These are phyloP conservation scores for Penicillium salamii DNA, from an alignment of 495 filamentous ascomycete species.

Conservation along the genomic window DNA sequence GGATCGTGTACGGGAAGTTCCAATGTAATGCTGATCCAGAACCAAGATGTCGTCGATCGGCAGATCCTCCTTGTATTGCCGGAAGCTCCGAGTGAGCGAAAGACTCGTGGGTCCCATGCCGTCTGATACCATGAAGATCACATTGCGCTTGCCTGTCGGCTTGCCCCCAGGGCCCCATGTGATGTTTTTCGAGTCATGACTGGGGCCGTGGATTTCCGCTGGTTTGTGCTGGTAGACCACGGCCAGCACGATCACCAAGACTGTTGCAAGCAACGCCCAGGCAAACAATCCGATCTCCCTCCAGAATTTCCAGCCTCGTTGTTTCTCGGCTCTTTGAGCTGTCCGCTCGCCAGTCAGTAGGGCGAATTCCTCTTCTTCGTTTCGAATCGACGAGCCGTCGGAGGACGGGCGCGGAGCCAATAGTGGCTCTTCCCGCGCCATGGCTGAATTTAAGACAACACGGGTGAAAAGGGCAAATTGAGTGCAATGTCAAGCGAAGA, in stretches of 20 bases:
- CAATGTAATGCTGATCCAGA: conserved; percentile 83
- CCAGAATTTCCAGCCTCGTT: conserved; percentile 54
- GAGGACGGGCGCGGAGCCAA: conserved; percentile 43
- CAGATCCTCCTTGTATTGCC: conserved; percentile 65
- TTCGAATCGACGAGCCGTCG: conserved; percentile 43
- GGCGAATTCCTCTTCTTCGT: conserved; percentile 61
- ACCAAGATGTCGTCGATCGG: conserved; percentile 69
- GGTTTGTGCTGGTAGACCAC: conserved; percentile 69
- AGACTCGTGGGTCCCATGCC: conserved; percentile 96
- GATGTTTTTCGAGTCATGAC: conserved; percentile 16
- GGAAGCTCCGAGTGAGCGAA: conserved; percentile 76
- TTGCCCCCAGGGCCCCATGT: conserved; percentile 43
- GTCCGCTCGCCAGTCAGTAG: conserved; percentile 58
- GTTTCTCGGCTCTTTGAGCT: conserved; percentile 17
- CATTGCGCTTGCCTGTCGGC: conserved; percentile 76
- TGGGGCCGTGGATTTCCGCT: conserved; percentile 19
- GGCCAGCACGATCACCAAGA: conserved; percentile 69
- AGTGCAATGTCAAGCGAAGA: neutral
- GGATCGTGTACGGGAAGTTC: conserved; percentile 82
- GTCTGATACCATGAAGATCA: conserved; percentile 98
- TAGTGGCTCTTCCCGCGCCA: conserved; percentile 47
- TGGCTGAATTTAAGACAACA: conserved; percentile 15
- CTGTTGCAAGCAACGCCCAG: conserved; percentile 89
- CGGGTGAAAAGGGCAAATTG: neutral
- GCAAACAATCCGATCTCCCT: conserved; percentile 70